Base-by-base conservation (phyloP, 2,329 filamentous ascomycete species). In the Apiospora rasikravindrae region DNA sequence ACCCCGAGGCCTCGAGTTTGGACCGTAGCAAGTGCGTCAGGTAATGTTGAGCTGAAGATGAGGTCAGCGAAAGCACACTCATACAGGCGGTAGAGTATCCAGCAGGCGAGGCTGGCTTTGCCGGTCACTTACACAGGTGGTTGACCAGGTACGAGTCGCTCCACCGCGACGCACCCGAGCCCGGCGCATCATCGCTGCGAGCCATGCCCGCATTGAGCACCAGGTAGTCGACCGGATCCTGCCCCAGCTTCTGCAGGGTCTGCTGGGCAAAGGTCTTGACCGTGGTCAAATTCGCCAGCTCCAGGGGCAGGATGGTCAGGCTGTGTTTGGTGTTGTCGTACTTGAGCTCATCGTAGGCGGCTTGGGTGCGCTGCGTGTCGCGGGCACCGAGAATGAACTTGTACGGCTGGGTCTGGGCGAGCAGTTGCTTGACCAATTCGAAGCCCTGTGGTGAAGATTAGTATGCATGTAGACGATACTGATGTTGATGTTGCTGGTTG, bases 71-170 rank as follows among this genome's bases (percentile, higher is more conserved):
- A 33, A 57, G 5, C 13, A 33, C 26, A 33, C 26, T 11, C 4
- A 22, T 10, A 49, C 45, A n/a, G 7, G 22, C 8, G 22, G 22
- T 10, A n/a, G 22, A n/a, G 22, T 10, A 7, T 2, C 4, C 22
- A n/a, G 45, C 10, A n/a, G 22, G 44, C 16, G 16, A 1, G 16
- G 44, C 45, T n/a, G 45, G 45, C 45, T 42, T 47, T 16, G 24
- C 13, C 4, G 24, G 16, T n/a, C 16, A 61, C 83, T 75, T 70
- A 88, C 87, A 85, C 8, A 88, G 80, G 72, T 88, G 86, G 73
- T 89, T 89, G 33, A 89, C 86, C 22, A 88, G 77, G 44, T 85
- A 83, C 0, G 82, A 53, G 77, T 88, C 85, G 75, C 84, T 86
- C 87, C 87, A 89, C 75, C 84, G 84, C 1, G 83, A 85, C 2